Conservation (phyloP, 768 basidiomycete genomes). For the Fistulinella prunicolor region DNA sequence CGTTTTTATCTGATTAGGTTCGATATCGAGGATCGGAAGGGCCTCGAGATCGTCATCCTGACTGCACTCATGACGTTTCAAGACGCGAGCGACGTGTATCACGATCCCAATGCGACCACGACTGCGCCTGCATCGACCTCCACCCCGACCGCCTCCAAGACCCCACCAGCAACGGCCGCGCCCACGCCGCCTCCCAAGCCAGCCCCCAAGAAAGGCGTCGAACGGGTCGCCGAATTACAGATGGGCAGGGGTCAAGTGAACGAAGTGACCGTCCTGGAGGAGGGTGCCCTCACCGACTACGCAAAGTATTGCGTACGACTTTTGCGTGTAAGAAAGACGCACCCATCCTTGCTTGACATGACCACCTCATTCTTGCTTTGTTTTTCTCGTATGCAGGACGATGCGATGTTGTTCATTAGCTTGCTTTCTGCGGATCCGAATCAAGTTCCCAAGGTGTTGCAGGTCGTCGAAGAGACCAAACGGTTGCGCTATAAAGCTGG, state of each 20-base stretch:
- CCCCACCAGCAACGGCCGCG: conserved; percentile 13
- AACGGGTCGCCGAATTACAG: conserved; percentile 72
- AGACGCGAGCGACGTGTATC: conserved; percentile 60
- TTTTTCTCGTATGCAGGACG: conserved; percentile 55
- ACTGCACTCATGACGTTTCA: conserved; percentile 76
- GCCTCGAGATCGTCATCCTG: conserved; percentile 78
- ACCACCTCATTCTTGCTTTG: too few relatives aligned
- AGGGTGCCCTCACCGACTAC: conserved; percentile 63
- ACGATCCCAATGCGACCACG: conserved; percentile 31
- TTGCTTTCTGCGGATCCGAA: conserved; percentile 59
- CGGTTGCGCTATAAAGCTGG: conserved; percentile 75
- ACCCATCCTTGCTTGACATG: too few relatives aligned
- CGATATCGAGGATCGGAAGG: conserved; percentile 82
- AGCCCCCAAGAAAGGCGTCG: conserved; percentile 60
- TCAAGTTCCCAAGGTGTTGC: conserved; percentile 75
- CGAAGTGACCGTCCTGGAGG: conserved; percentile 66
- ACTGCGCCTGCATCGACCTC: conserved; percentile 1
- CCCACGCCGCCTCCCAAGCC: conserved; percentile 58
- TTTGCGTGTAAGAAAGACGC: too few relatives aligned
- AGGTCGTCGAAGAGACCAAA: conserved; percentile 77
- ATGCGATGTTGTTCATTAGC: conserved; percentile 77
- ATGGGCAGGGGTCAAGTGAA: conserved; percentile 66
- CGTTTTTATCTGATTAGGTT: too few relatives aligned
- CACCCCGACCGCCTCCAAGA: not conserved
- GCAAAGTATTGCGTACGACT: conserved; percentile 63